phyloP scores from a whole-genome alignment of 768 basidiomycete genomes.

The Suillus decipiens region DNA sequence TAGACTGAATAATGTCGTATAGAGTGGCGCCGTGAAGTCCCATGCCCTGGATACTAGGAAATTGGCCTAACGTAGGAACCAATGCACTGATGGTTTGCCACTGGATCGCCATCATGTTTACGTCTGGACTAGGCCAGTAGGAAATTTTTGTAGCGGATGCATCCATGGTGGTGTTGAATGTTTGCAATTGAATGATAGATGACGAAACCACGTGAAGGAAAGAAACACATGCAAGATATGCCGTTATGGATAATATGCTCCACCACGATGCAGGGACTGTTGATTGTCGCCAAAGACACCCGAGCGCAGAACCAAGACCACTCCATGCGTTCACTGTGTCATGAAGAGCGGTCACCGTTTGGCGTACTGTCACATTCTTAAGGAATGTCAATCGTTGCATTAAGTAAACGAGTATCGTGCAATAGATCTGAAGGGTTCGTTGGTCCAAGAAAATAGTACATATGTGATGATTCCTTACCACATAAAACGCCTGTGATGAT shows the following conservation, averaged over 20 bases:
- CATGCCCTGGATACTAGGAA: conserved; percentile 3
- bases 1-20: conserved; percentile 14
- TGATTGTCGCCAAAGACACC: conserved; percentile 20
- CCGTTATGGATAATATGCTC: conserved; percentile 15
- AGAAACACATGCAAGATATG: conserved; percentile 22
- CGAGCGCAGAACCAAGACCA: conserved; percentile 23
- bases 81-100: conserved; percentile 8
- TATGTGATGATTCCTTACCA: background rate
- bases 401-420: conserved; percentile 21
- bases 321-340: conserved; percentile 24
- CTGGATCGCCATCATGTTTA: background rate
- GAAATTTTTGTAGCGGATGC: background rate
- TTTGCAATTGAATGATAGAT: conserved; percentile 22
- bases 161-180: conserved; percentile 12
- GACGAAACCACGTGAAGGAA: conserved; percentile 24
- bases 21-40: conserved; percentile 17
- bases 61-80: conserved; percentile 3
- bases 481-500: conserved; percentile 11
- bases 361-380: background rate
- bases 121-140: conserved; percentile 13
- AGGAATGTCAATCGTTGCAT: conserved; percentile 21
- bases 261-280: conserved; percentile 14
- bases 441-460: background rate
- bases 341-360: conserved; percentile 22
- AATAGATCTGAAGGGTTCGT: conserved; percentile 16